Conservation (phyloP, 1,284 basidiomycete species). For the Moesziomyces antarcticus region DNA sequence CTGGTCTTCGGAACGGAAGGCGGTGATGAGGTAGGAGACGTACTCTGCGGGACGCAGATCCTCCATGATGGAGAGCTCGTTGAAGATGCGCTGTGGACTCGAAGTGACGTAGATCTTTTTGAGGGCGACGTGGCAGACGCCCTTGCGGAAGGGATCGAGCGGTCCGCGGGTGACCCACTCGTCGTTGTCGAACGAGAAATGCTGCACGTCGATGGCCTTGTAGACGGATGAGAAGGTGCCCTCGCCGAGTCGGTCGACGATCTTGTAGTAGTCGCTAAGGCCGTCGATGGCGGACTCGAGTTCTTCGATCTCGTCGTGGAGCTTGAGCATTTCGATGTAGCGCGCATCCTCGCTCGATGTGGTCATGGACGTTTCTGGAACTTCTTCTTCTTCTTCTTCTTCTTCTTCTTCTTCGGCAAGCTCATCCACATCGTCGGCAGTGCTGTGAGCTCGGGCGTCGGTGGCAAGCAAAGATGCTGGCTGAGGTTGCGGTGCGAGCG, state of each 20-base stretch:
- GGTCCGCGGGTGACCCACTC: slow-evolving; percentile 73
- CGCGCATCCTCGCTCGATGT: slow-evolving; percentile 41
- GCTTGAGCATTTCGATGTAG: slow-evolving; percentile 40
- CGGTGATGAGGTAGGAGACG: slow-evolving; percentile 83
- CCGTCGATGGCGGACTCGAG: slow-evolving; percentile 79
- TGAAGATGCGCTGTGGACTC: slow-evolving; percentile 88
- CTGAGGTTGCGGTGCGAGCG: neutral
- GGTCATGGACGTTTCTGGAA: slow-evolving; percentile 18
- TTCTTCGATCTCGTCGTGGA: slow-evolving; percentile 70
- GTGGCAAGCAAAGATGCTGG: too few relatives aligned
- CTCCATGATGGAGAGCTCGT: slow-evolving; percentile 94
- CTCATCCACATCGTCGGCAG: slow-evolving; percentile 23
- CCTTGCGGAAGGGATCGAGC: slow-evolving; percentile 35
- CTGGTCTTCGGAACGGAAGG: slow-evolving; percentile 90
- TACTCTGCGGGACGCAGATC: slow-evolving; percentile 70
- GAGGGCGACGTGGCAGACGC: slow-evolving; percentile 82
- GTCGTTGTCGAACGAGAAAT: slow-evolving; percentile 82
- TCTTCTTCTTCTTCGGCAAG: slow-evolving; percentile 15
- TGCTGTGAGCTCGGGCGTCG: slow-evolving; percentile 9
- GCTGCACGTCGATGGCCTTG: slow-evolving; percentile 87
- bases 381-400: neutral
- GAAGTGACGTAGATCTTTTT: slow-evolving; percentile 98
- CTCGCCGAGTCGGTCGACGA: slow-evolving; percentile 91
- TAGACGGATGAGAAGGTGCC: slow-evolving; percentile 98
- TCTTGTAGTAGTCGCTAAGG: slow-evolving; percentile 76